A percentile compares a stretch with the other conserved stretches of the same genome.
Evolutionary conservation across 179 eudicot species (phyloP).

Genomic region (Silene vulgaris): DNA sequence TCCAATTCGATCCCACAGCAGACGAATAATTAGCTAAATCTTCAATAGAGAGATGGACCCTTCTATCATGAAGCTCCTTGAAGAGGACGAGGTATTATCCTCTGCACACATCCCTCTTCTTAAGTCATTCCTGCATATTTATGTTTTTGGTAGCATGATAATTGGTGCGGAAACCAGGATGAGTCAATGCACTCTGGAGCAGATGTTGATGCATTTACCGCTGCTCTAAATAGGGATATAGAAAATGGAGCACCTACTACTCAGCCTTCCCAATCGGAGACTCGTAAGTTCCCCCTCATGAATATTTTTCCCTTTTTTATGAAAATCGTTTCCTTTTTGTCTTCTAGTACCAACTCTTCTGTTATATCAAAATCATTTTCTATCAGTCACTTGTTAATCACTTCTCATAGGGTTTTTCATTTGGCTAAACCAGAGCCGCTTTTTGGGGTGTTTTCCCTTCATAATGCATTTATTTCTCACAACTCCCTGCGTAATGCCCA

Average conservation of each 20-base stretch:
- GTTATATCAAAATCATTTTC: not conserved
- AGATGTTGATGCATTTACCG: conserved; percentile 95
- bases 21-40: not conserved
- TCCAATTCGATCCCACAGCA: not conserved
- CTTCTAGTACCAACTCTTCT: conserved; percentile 6
- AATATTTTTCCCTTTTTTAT: not conserved
- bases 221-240: conserved; percentile 85
- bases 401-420: not conserved
- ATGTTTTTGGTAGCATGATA: not conserved
- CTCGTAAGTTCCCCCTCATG: conserved; percentile 24
- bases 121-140: not conserved
- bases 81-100: conserved; percentile 67
- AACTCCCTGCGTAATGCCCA: too few species aligned
- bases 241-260: conserved; percentile 54
- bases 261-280: conserved; percentile 40
- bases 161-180: conserved; percentile 45
- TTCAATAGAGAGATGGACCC: conserved; percentile 45
- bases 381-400: not conserved
- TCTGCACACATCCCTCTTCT: not conserved
- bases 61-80: conserved; percentile 68
- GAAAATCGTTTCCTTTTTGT: not conserved
- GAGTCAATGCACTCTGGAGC: conserved; percentile 98
- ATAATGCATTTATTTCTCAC: not conserved
- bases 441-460: not conserved
- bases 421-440: not conserved